phyloP scores from a whole-genome alignment of 164 flowering plant genomes.

The Chimonanthus praecox region DNA sequence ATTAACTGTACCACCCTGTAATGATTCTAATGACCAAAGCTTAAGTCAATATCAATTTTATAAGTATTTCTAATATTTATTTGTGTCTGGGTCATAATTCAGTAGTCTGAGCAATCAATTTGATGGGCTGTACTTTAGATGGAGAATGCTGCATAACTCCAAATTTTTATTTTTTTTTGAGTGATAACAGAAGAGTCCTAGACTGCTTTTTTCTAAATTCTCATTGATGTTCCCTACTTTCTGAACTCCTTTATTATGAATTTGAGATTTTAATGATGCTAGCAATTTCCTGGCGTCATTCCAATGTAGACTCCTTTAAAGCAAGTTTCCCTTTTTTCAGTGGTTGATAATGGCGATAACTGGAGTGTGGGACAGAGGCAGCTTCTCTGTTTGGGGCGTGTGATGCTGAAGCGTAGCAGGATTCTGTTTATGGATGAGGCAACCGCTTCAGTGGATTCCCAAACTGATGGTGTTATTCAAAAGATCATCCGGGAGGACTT shows the following conservation, averaged over 20 bases:
- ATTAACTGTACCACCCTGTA: background rate
- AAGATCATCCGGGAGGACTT: constrained; percentile 90
- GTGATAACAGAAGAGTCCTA: too few relatives aligned
- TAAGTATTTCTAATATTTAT: background rate
- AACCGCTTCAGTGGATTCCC: constrained; percentile 96
- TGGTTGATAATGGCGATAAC: constrained; percentile 88
- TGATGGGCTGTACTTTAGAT: background rate
- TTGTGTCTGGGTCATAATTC: background rate
- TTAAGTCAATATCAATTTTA: background rate
- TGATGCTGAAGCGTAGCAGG: constrained; percentile 81
- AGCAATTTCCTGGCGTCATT: background rate
- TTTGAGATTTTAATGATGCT: background rate
- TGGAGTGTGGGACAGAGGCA: constrained; percentile 99
- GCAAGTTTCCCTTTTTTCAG: constrained; percentile 23
- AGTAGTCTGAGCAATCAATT: too few relatives aligned
- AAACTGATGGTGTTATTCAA: constrained; percentile 89
- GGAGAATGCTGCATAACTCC: background rate
- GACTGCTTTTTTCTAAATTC: background rate
- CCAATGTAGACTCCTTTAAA: background rate
- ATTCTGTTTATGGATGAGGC: constrained; percentile 96
- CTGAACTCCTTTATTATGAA: too few relatives aligned
- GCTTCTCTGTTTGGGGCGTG: constrained; percentile 87
- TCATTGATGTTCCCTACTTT: background rate
- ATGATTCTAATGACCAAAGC: background rate
- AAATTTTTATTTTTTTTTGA: too few relatives aligned